Evolutionary conservation across 805 yeast species (phyloP).

Genomic region (Candida methanosorbosa): DNA sequence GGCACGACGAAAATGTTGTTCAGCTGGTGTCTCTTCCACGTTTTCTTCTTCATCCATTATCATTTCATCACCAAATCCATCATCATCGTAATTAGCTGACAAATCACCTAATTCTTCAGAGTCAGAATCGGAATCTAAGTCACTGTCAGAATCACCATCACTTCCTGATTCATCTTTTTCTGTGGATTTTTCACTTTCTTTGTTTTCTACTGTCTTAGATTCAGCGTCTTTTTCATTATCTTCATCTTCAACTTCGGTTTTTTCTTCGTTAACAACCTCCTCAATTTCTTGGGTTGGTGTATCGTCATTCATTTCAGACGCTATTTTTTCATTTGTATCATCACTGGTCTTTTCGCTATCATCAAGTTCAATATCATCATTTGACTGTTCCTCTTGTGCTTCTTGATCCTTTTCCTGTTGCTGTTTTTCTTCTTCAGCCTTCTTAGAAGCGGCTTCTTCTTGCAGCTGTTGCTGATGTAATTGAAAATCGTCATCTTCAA

Average conservation of each 20-base stretch:
- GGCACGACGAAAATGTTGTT: constrained; percentile 33
- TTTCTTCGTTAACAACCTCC: neutral
- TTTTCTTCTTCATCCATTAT: constrained; percentile 15
- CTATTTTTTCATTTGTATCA: neutral
- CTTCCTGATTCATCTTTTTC: constrained; percentile 3
- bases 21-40: constrained; percentile 25
- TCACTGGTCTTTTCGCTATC: neutral
- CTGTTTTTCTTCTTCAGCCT: constrained; percentile 1
- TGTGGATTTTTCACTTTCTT: constrained; percentile 11
- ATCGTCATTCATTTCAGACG: constrained; percentile 7
- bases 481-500: constrained; percentile 38
- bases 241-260: neutral
- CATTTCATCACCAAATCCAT: constrained; percentile 13
- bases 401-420: constrained; percentile 8
- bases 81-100: constrained; percentile 12
- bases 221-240: constrained; percentile 11
- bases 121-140: constrained; percentile 13
- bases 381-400: constrained; percentile 1
- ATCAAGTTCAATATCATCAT: neutral
- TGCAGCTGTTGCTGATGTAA: constrained; percentile 12
- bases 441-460: constrained; percentile 1
- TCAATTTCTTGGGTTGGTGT: neutral
- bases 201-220: constrained; percentile 12
- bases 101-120: constrained; percentile 7
- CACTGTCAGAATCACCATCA: constrained; percentile 10